Percentiles rank a stretch among this genome's conserved stretches.
phyloP scores from a whole-genome alignment of 2,329 filamentous ascomycete genomes.

The Penicillium occitanis region DNA sequence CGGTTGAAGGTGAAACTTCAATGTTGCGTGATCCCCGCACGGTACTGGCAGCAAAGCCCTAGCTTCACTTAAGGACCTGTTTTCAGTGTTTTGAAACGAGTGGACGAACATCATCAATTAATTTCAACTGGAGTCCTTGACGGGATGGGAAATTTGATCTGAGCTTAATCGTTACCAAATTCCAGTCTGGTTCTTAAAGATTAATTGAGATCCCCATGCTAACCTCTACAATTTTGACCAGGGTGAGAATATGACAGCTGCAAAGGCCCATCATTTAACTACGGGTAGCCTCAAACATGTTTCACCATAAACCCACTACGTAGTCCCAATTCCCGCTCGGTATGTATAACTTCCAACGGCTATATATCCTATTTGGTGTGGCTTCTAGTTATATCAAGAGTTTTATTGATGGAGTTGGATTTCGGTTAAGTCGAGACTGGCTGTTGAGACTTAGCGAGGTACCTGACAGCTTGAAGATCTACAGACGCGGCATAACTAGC shows the following conservation, averaged over 20 bases:
- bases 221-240: not conserved
- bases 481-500: not conserved
- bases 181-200: not conserved
- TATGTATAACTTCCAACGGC: not conserved
- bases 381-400: not conserved
- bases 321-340: too few species aligned
- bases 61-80: too few species aligned
- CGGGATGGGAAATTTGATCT: not conserved
- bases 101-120: not conserved
- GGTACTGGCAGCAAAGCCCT: not conserved
- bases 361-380: constrained; percentile 7
- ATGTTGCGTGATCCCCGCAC: not conserved
- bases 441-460: not conserved
- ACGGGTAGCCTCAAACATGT: not conserved
- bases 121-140: not conserved
- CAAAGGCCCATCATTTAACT: not conserved
- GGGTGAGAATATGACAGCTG: not conserved
- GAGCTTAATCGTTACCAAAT: not conserved
- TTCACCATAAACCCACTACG: not conserved
- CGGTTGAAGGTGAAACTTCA: not conserved
- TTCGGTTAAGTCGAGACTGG: not conserved
- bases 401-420: not conserved
- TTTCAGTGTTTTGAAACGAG: too few species aligned
- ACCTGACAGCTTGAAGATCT: not conserved
- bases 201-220: not conserved